phyloP scores from a whole-genome alignment of 768 basidiomycete species.

The Kwoniella sp. region DNA sequence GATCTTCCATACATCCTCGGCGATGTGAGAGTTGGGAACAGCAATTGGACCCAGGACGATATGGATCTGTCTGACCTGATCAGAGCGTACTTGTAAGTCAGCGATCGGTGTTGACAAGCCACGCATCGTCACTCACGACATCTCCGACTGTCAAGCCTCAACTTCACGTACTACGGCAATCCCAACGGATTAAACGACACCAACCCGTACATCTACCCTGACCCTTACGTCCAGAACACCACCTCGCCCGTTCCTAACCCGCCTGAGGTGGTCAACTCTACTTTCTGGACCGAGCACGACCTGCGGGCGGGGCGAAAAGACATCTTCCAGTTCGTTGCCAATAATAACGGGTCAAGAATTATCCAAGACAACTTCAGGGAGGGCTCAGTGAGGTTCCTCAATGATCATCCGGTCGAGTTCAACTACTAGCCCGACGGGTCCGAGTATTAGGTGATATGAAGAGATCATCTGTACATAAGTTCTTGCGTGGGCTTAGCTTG shows the following conservation, averaged over 20 bases:
- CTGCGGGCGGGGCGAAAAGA: slow-evolving; percentile 6
- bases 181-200: slow-evolving; percentile 20
- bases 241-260: background rate
- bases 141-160: slow-evolving; percentile 21
- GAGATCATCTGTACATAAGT: too few relatives aligned
- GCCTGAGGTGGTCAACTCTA: slow-evolving; percentile 3
- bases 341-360: slow-evolving; percentile 11
- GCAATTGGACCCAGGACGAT: slow-evolving; percentile 27
- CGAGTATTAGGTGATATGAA: too few relatives aligned
- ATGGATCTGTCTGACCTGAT: slow-evolving; percentile 23
- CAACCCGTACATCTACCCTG: slow-evolving; percentile 10
- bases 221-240: slow-evolving; percentile 7
- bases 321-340: slow-evolving; percentile 3
- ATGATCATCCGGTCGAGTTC: slow-evolving; percentile 27
- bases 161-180: slow-evolving; percentile 41
- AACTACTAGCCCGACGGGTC: too few relatives aligned
- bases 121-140: background rate
- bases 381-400: slow-evolving; percentile 33
- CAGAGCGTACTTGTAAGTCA: slow-evolving; percentile 43
- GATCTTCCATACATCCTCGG: slow-evolving; percentile 12
- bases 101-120: background rate
- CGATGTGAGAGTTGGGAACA: background rate
- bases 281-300: slow-evolving; percentile 13
- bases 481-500: too few relatives aligned
- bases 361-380: slow-evolving; percentile 38